Base-by-base conservation (phyloP, 1,284 basidiomycete species). In the Sanguinoderma infundibulare region DNA sequence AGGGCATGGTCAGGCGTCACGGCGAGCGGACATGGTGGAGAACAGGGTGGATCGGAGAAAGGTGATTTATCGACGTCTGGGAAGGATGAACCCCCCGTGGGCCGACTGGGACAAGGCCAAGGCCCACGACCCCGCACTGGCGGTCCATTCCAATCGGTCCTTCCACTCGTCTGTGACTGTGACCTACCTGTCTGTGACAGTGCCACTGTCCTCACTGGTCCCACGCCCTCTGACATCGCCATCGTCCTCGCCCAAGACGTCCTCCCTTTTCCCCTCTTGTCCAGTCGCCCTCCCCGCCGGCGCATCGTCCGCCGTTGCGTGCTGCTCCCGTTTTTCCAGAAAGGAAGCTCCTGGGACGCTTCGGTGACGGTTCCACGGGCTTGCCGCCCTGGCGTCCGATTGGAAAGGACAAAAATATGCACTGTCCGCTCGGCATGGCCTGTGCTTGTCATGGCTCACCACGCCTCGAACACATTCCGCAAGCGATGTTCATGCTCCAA, bases 21-120 rank as follows among this genome's bases (percentile, higher is more conserved):
- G 56, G 47, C 42, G 47, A 44, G 55, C 32, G 60, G 63, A 57
- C 64, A 66, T 63, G 57, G 47, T 44, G 46, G 63, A 55, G 46
- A 46, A 59, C 24, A 50, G 60, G 10, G 39, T 22, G 53, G 38
- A 32, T 32, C 24, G 46, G 24, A 32, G 46, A 30, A 46, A 42
- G 26, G 30, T 47, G 24, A 49, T 47, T 17, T 34, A 50, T 39
- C 44, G 35, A 36, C 34, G 42, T 28, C 46, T 50, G 52, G 53
- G 52, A 49, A 59, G 57, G 20, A 12, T 10, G 4, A 5, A 15
- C 22, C 49, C 9, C n/a, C n/a, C n/a, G n/a, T n/a, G 34, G 36
- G 46, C 24, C 42, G n/a, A 36, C 38, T n/a, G 30, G 42, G 53
- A 44, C 30, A 30, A 42, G 53, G 52, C 36, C 52, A 38, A 40